These are phyloP conservation scores for Ceratobasidium sp. DNA, from an alignment of 1,284 basidiomycete genomes.

Conservation along the genomic window DNA sequence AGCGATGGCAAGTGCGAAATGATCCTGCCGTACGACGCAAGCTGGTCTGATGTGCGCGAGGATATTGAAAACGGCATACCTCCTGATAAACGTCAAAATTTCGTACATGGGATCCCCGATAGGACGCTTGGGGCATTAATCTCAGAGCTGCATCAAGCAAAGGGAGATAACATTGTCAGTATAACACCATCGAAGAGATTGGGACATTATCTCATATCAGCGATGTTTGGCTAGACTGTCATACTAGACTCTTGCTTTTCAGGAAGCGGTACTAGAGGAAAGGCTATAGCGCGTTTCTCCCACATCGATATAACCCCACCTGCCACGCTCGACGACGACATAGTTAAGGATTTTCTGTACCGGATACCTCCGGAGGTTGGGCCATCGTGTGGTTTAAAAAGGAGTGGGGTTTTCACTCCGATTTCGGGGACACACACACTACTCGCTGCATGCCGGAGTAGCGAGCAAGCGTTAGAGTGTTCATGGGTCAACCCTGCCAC, in stretches of 20 bases:
- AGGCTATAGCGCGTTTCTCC: background rate
- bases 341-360: too few species aligned
- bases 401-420: background rate
- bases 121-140: constrained; percentile 21
- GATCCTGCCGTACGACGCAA: constrained; percentile 10
- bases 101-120: constrained; percentile 16
- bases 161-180: constrained; percentile 33
- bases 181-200: background rate
- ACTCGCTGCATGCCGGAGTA: constrained; percentile 24
- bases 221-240: background rate
- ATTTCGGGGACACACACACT: constrained; percentile 18
- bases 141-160: background rate
- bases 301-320: background rate
- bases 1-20: background rate
- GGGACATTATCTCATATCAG: background rate
- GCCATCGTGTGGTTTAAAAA: too few species aligned
- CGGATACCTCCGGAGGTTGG: too few species aligned
- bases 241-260: constrained; percentile 10
- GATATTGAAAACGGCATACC: background rate
- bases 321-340: background rate
- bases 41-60: background rate
- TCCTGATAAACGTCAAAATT: background rate
- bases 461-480: background rate
- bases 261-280: constrained; percentile 9
- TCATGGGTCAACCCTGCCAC: too few species aligned